A percentile compares a stretch with the other conserved stretches of the same genome.
These are phyloP conservation scores for Shiraia bambusicola DNA, from an alignment of 2,329 filamentous ascomycete genomes.

Conservation along the genomic window DNA sequence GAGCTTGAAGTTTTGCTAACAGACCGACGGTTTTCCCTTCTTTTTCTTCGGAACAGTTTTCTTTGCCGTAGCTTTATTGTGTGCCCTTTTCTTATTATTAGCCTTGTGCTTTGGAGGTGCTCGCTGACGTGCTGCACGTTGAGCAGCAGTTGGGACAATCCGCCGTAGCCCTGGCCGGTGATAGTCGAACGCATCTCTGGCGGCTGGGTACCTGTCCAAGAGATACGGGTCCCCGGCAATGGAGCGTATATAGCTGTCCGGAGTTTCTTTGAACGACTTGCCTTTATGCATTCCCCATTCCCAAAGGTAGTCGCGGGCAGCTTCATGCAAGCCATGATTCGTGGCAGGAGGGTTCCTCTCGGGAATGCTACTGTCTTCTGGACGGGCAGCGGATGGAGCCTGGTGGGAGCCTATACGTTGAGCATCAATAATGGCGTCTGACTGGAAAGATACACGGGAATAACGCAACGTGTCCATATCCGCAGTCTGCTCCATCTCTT, in stretches of 20 bases:
- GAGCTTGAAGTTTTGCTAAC: slow-evolving; percentile 11
- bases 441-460: slow-evolving; percentile 1
- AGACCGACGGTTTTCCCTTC: not conserved
- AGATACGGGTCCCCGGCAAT: slow-evolving; percentile 24
- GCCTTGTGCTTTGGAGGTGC: not conserved
- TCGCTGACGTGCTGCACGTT: slow-evolving; percentile 4
- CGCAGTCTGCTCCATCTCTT: not conserved
- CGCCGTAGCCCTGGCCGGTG: slow-evolving; percentile 21
- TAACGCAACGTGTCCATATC: not conserved
- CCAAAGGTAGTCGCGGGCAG: slow-evolving; percentile 24
- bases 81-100: too few relatives aligned
- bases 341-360: slow-evolving; percentile 6
- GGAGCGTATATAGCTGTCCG: slow-evolving; percentile 24
- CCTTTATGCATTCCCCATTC: slow-evolving; percentile 20
- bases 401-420: not conserved
- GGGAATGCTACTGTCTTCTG: slow-evolving; percentile 10
- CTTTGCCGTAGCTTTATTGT: not conserved
- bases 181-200: slow-evolving; percentile 28
- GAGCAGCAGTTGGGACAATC: slow-evolving; percentile 1
- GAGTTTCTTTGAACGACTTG: slow-evolving; percentile 19
- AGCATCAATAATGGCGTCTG: not conserved
- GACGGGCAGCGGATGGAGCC: slow-evolving; percentile 5
- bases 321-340: slow-evolving; percentile 1
- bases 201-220: slow-evolving; percentile 20
- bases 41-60: not conserved